Evolutionary conservation across 306 rosid species (phyloP).

Genomic region (Corylus avellana): DNA sequence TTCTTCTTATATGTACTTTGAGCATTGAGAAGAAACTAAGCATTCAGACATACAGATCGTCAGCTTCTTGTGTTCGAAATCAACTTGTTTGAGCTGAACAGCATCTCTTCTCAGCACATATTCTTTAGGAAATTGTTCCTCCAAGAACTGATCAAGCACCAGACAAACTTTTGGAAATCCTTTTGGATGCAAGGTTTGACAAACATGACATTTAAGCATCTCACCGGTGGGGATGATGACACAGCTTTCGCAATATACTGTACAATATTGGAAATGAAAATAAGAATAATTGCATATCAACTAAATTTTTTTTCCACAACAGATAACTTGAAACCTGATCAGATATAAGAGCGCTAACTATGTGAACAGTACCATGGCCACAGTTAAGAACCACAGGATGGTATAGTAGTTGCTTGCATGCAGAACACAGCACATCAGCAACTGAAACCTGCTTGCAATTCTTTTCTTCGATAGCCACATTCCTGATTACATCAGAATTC

Average conservation of each 20-base stretch:
- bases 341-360: slow-evolving; percentile 19
- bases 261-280: slow-evolving; percentile 16
- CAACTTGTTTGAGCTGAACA: slow-evolving; percentile 41
- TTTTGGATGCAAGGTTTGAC: slow-evolving; percentile 68
- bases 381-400: slow-evolving; percentile 80
- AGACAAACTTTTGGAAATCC: slow-evolving; percentile 75
- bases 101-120: slow-evolving; percentile 51
- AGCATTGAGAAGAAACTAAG: slow-evolving; percentile 21
- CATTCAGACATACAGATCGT: slow-evolving; percentile 48
- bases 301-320: slow-evolving; percentile 6
- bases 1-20: neutral
- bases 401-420: slow-evolving; percentile 70
- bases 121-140: slow-evolving; percentile 62
- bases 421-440: slow-evolving; percentile 61
- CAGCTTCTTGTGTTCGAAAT: slow-evolving; percentile 31
- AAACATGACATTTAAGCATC: slow-evolving; percentile 66
- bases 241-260: slow-evolving; percentile 78
- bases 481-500: slow-evolving; percentile 31
- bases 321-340: slow-evolving; percentile 11
- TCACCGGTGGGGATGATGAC: slow-evolving; percentile 38
- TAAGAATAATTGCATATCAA: slow-evolving; percentile 19
- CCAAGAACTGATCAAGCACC: slow-evolving; percentile 61
- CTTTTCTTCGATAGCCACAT: slow-evolving; percentile 27
- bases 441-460: slow-evolving; percentile 40
- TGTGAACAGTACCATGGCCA: slow-evolving; percentile 69